Conservation (phyloP, 108 stramenopile genomes). For the Cyclotella kingstonii region DNA sequence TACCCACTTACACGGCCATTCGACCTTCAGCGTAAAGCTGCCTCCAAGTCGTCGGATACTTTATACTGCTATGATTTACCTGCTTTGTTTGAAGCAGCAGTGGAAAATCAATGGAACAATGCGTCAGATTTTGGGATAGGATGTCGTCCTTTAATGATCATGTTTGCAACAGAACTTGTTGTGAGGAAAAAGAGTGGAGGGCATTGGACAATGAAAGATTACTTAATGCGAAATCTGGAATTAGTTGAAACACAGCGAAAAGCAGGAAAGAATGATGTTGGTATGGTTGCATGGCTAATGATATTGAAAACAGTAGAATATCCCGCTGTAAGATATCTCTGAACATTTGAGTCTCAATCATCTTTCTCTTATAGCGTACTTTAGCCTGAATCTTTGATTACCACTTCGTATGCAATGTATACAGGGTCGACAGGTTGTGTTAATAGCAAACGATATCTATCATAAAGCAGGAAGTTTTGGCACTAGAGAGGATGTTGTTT, state of each 20-base stretch:
- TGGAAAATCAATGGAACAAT: slow-evolving; percentile 81
- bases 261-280: slow-evolving; percentile 96
- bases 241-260: slow-evolving; percentile 78
- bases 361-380: neutral
- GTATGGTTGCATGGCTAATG: slow-evolving; percentile 99
- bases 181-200: slow-evolving; percentile 68
- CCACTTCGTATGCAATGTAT: neutral
- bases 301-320: slow-evolving; percentile 95
- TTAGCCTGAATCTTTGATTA: neutral
- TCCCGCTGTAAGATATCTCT: slow-evolving; percentile 62
- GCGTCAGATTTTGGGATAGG: slow-evolving; percentile 47
- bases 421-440: slow-evolving; percentile 89
- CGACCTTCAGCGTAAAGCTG: slow-evolving; percentile 88
- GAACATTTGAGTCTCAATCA: no score
- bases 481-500: slow-evolving; percentile 96
- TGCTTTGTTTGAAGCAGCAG: slow-evolving; percentile 93
- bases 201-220: slow-evolving; percentile 86
- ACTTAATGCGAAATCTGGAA: slow-evolving; percentile 77
- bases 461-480: slow-evolving; percentile 98
- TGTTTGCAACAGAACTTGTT: slow-evolving; percentile 92
- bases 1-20: slow-evolving; percentile 93
- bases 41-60: slow-evolving; percentile 83
- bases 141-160: slow-evolving; percentile 79
- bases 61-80: slow-evolving; percentile 96
- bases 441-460: slow-evolving; percentile 99